Base-by-base conservation (phyloP, 2,329 filamentous ascomycete genomes). In the Dothistroma pini region DNA sequence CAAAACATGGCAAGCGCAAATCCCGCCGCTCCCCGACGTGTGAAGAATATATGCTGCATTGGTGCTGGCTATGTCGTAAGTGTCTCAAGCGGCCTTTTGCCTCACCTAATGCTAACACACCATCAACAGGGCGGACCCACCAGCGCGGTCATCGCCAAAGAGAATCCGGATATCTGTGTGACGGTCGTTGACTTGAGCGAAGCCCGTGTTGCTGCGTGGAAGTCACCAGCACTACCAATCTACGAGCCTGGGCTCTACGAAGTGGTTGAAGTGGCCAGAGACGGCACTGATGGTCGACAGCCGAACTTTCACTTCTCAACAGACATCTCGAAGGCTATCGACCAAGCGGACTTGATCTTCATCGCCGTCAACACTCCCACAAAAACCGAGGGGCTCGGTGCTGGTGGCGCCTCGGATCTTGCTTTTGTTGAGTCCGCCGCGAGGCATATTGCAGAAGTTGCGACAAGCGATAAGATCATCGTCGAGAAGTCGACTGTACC, bases 401-500 rank as follows among this genome's bases (percentile, higher is more conserved):
- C 86, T 5, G 89, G 89, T 11, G 83, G 81, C 65, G 89, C 89
- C 0, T 88, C 88, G 16, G 88, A 93, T 68, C 84, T 93, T 78
- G 85, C 84, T 1, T 85, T 86, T 11, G 84, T 93, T 29, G 89
- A 93, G 73, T 84, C 84, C 19, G 89, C 88, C 6, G 86, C 85
- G 1, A 81, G 83, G 55, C 84, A 85, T 58, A 86, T 93, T 35
- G 89, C 89, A 10, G 79, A 84, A 65, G 80, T 87, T 63, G 87
- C 89, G 2, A 85, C 82, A 32, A 78, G 82, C 19, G 87, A 86
- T 53, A 85, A 88, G 58, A 89, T 93, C 58, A 85, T 93, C 55
- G 89, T 93, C 21, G 89, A 93, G 78, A 93, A 93, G 78, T 89
- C 86, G 59, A 93, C 90, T 0, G 90, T 93, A 29, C 90, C 90